Conservation (phyloP, 257 asterid genomes). For the Solanum piurae region DNA sequence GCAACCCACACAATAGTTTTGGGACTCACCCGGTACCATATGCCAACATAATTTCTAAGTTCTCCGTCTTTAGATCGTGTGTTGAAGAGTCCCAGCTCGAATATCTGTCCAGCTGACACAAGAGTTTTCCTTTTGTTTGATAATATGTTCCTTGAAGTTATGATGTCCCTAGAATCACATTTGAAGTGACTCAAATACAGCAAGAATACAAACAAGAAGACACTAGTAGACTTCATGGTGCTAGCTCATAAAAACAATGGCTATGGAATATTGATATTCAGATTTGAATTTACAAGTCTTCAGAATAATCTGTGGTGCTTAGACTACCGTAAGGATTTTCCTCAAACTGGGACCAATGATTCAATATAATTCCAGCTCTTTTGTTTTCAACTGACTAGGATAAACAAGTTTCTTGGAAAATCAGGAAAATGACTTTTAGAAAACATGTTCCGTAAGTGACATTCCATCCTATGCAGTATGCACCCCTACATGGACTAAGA, state of each 20-base stretch:
- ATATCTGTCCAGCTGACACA: conserved; percentile 20
- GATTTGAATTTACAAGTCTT: neutral
- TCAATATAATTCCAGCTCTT: neutral
- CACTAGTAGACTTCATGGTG: neutral
- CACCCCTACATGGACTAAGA: neutral
- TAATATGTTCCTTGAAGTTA: neutral
- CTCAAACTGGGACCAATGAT: neutral
- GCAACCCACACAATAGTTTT: conserved; percentile 30
- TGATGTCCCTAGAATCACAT: neutral
- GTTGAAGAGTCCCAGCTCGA: conserved; percentile 24
- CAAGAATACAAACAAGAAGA: neutral
- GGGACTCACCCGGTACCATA: conserved; percentile 11
- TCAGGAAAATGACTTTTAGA: neutral
- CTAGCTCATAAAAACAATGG: neutral
- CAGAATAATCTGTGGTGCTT: neutral
- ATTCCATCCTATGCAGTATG: neutral
- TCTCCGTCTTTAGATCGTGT: neutral
- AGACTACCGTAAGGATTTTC: neutral
- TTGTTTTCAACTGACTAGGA: neutral
- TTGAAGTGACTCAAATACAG: neutral
- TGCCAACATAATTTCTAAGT: conserved; percentile 7
- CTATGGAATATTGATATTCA: neutral
- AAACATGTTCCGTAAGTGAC: neutral
- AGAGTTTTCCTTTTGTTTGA: neutral
- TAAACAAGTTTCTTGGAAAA: neutral